phyloP scores from a whole-genome alignment of 2,329 filamentous ascomycete genomes.

The Pseudocercospora fuligena region DNA sequence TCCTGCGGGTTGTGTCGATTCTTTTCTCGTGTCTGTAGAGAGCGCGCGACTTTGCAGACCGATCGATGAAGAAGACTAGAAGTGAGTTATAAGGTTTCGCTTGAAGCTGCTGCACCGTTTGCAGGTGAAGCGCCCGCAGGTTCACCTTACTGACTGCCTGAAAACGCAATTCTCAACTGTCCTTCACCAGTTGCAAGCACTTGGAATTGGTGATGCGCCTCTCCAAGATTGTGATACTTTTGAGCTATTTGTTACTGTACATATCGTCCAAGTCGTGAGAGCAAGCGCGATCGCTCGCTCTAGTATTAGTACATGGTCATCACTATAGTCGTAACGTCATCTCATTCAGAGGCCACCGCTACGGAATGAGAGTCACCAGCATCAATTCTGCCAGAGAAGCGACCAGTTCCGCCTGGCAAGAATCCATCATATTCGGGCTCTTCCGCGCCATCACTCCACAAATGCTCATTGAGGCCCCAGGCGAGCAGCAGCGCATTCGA shows the following conservation, averaged over 20 bases:
- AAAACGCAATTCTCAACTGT: not conserved
- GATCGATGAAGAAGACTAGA: not conserved
- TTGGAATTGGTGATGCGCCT: not conserved
- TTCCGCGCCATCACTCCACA: slow-evolving; percentile 36
- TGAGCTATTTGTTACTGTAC: slow-evolving; percentile 1
- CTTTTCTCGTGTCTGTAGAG: too few relatives aligned
- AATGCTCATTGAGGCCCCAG: slow-evolving; percentile 37
- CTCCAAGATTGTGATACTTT: not conserved
- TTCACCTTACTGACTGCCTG: not conserved
- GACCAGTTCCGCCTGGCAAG: slow-evolving; percentile 47
- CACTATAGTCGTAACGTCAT: not conserved
- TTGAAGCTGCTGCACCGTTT: not conserved
- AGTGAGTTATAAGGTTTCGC: not conserved
- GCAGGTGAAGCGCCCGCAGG: not conserved
- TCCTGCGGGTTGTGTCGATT: not conserved
- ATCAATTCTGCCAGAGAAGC: slow-evolving; percentile 41
- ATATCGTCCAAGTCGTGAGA: not conserved
- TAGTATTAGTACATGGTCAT: not conserved
- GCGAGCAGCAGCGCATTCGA: slow-evolving; percentile 37
- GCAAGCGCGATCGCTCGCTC: not conserved
- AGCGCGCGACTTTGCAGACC: too few relatives aligned
- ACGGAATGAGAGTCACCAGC: not conserved
- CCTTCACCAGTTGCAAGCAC: not conserved
- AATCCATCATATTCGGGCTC: slow-evolving; percentile 50
- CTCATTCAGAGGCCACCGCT: not conserved